Evolutionary conservation across 345 rosid species (phyloP).

Genomic region (Mangifera indica): DNA sequence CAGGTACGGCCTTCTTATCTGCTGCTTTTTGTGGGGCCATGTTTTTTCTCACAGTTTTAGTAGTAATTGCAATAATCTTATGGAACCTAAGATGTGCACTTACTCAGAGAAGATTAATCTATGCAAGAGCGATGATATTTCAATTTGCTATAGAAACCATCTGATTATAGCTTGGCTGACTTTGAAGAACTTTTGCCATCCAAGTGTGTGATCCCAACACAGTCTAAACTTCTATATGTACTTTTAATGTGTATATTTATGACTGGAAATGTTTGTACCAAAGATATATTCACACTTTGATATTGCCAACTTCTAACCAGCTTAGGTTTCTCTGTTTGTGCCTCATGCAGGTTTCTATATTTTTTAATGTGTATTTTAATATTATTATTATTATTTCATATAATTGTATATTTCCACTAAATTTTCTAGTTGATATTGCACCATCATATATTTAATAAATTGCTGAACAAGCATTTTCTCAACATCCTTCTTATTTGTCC

Average conservation of each 20-base stretch:
- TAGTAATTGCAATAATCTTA: slow-evolving; percentile 4
- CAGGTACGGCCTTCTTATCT: slow-evolving; percentile 49
- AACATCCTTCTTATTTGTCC: not conserved
- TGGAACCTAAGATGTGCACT: not conserved
- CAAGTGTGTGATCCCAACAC: not conserved
- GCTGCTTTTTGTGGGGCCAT: not conserved
- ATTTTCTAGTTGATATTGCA: not conserved
- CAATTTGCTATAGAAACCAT: not conserved
- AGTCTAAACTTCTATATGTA: not conserved
- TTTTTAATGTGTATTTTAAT: not conserved
- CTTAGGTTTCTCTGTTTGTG: not conserved
- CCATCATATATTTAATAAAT: slow-evolving; percentile 1
- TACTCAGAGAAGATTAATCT: not conserved
- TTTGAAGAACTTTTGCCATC: not conserved
- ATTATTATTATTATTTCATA: not conserved
- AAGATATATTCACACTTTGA: not conserved
- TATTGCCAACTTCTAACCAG: not conserved
- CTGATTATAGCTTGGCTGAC: not conserved
- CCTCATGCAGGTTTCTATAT: not conserved
- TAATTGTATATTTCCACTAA: not conserved
- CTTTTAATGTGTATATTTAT: not conserved
- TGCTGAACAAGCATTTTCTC: not conserved
- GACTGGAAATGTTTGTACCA: not conserved
- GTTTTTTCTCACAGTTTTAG: not conserved
- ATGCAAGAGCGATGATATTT: not conserved